Evolutionary conservation across 2,329 filamentous ascomycete species (phyloP).

Genomic region (Capronia epimyces): DNA sequence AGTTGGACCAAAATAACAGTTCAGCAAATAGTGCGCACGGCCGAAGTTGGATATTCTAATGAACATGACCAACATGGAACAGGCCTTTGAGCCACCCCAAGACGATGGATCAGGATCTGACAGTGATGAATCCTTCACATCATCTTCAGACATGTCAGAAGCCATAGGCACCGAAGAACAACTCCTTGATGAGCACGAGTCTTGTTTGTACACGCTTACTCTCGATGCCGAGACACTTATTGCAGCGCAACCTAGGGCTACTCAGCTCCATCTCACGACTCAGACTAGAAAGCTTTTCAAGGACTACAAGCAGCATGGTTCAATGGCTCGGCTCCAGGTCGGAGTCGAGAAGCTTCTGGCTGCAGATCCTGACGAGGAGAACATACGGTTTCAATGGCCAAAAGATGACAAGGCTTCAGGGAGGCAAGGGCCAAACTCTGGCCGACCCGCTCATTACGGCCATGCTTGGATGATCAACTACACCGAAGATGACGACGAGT

Average conservation of each 20-base stretch:
- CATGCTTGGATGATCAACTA: slow-evolving; percentile 15
- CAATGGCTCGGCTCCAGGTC: slow-evolving; percentile 19
- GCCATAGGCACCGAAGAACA: background rate
- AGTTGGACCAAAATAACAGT: background rate
- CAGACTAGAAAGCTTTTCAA: slow-evolving; percentile 22
- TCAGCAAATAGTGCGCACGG: background rate
- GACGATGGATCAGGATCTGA: background rate
- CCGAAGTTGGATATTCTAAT: background rate
- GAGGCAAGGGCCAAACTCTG: background rate
- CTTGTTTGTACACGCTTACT: slow-evolving; percentile 13
- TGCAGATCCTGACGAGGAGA: slow-evolving; percentile 10
- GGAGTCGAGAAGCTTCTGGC: slow-evolving; percentile 19
- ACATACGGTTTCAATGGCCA: slow-evolving; percentile 5
- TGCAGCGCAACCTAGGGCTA: slow-evolving; percentile 18
- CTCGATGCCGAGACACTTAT: slow-evolving; percentile 23
- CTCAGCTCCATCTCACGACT: slow-evolving; percentile 15
- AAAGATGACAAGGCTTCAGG: slow-evolving; percentile 1
- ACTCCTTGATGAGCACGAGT: slow-evolving; percentile 10
- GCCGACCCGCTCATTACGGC: slow-evolving; percentile 17
- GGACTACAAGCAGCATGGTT: slow-evolving; percentile 23
- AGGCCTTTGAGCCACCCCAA: background rate
- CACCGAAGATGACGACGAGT: slow-evolving; percentile 16
- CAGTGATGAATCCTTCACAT: background rate
- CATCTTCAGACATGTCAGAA: background rate
- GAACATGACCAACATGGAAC: background rate